phyloP scores from a whole-genome alignment of 768 basidiomycete species.

The Xerocomus potaroensis region DNA sequence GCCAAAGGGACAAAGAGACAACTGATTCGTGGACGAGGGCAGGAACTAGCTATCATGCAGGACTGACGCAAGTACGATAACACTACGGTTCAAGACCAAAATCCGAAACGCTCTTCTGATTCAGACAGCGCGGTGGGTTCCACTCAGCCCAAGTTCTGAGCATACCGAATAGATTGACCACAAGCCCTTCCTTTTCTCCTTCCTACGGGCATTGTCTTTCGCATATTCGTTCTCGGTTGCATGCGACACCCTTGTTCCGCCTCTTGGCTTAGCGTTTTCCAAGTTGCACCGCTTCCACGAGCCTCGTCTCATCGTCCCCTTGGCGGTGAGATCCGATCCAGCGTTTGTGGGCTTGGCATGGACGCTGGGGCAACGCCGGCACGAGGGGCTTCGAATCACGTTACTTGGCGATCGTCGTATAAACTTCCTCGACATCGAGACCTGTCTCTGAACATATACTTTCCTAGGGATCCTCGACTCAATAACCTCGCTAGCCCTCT shows the following conservation, averaged over 20 bases:
- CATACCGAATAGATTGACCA: slow-evolving; percentile 29
- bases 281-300: slow-evolving; percentile 26
- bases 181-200: slow-evolving; percentile 22
- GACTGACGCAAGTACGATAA: not conserved
- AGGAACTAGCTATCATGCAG: too few species aligned
- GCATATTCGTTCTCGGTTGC: slow-evolving; percentile 12
- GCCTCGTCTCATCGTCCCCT: slow-evolving; percentile 22
- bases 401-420: not conserved
- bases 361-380: slow-evolving; percentile 12
- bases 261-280: slow-evolving; percentile 15
- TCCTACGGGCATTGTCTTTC: slow-evolving; percentile 9
- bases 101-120: not conserved
- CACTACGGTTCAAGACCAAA: not conserved
- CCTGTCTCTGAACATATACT: slow-evolving; percentile 11
- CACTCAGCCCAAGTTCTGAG: slow-evolving; percentile 21
- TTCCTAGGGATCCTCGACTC: slow-evolving; percentile 23
- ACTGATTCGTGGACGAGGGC: too few species aligned
- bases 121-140: slow-evolving; percentile 3
- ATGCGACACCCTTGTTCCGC: slow-evolving; percentile 6
- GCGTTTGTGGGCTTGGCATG: slow-evolving; percentile 8
- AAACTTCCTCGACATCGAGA: slow-evolving; percentile 11
- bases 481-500: not conserved
- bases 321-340: slow-evolving; percentile 3
- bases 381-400: slow-evolving; percentile 9
- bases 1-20: too few species aligned